Conservation (phyloP, 805 yeast genomes). For the Lachancea dasiensis region DNA sequence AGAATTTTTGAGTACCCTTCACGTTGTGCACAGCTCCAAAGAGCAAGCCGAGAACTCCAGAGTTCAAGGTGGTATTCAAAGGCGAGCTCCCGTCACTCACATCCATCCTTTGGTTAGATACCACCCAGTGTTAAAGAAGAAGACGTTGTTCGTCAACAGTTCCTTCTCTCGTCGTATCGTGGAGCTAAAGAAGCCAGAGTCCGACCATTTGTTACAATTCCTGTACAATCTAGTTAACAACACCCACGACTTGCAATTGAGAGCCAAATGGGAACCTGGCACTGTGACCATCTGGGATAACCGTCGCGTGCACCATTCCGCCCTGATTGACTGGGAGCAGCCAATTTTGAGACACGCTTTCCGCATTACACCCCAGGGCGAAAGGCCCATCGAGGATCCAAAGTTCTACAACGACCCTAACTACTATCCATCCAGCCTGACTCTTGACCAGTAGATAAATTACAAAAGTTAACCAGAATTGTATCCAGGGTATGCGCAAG, state of each 20-base stretch:
- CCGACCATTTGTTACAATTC: constrained; percentile 52
- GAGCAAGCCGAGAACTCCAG: constrained; percentile 61
- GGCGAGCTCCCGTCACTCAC: constrained; percentile 50
- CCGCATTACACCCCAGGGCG: constrained; percentile 68
- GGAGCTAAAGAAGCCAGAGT: constrained; percentile 69
- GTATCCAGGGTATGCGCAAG: too few relatives aligned
- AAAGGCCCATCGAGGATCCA: constrained; percentile 55
- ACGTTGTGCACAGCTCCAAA: constrained; percentile 63
- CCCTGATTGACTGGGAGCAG: constrained; percentile 64
- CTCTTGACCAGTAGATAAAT: not conserved
- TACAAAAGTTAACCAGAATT: too few relatives aligned
- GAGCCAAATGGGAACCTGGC: constrained; percentile 66
- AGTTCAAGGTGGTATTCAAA: constrained; percentile 56
- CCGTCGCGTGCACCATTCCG: constrained; percentile 63
- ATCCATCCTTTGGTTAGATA: constrained; percentile 66
- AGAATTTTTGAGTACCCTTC: constrained; percentile 51
- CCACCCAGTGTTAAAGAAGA: constrained; percentile 66
- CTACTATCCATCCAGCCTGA: constrained; percentile 15
- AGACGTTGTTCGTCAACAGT: constrained; percentile 50
- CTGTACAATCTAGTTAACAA: constrained; percentile 48
- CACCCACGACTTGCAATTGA: constrained; percentile 57
- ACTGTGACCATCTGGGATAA: constrained; percentile 78
- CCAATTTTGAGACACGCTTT: constrained; percentile 66
- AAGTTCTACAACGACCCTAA: constrained; percentile 30
- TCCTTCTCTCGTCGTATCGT: constrained; percentile 61